Evolutionary conservation across 345 rosid genomes (phyloP), one percentile per base, ranked within the genome.

Genomic region (Draba incana): DNA sequence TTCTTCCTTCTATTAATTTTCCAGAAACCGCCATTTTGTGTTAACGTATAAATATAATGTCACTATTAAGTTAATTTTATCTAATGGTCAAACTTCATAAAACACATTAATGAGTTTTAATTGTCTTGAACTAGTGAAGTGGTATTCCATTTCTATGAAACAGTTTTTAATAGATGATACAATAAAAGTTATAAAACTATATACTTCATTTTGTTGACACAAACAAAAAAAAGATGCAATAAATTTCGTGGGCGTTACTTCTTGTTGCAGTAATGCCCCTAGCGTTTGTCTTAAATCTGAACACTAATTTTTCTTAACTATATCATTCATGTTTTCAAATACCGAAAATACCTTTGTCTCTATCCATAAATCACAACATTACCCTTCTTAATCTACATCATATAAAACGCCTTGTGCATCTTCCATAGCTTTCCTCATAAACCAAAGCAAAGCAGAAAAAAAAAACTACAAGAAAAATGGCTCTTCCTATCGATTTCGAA

Each of bases 401-500:
- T 76, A 76, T 75, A 75, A 39, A 68, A 53, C 16, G 45, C 33
- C 8, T 37, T n/a, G 14, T 45, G 25, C 25, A 56, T 55, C 79
- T 62, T 62, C 68, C 20, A 69, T 56, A 37, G 33, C 14, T 8
- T 13, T 13, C 64, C 12, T 6, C 76, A 59, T 0, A 61, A 72
- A 60, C 15, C 28, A 49, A 58, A 64, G 2, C 20, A 38, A 60
- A 50, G 13, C n/a, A 8, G 2, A 23, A 8, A 35, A 1, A 4
- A 6, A 13, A 14, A 41, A 10, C 39, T 3, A 2, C 44, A 8
- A 45, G 47, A 54, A 27, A 52, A 54, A 92, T 88, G 98, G 88
- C 85, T 67, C 77, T 67, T n/a, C 64, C 84, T n/a, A 59, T 58
- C 12, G 82, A 73, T 2, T 4, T 82, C 55, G 82, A 85, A 73